Percentiles rank a stretch among this genome's conserved stretches.
phyloP scores from a whole-genome alignment of 2,329 filamentous ascomycete genomes.

The Penicillium expansum region DNA sequence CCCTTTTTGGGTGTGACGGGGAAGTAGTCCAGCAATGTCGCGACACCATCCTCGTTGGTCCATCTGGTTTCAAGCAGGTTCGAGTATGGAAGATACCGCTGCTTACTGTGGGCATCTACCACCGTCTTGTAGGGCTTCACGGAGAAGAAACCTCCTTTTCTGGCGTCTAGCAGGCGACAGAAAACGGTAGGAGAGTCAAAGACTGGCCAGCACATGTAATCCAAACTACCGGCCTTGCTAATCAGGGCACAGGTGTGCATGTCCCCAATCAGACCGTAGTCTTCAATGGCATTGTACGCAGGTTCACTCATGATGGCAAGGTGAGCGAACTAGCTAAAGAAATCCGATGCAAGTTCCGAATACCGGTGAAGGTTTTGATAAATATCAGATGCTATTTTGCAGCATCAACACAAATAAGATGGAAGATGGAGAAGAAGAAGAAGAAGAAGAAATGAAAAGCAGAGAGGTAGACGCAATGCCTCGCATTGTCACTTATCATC shows the following conservation, averaged over 20 bases:
- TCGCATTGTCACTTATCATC: not conserved
- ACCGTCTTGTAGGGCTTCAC: conserved; percentile 54
- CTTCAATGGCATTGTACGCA: conserved; percentile 55
- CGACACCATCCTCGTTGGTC: conserved; percentile 71
- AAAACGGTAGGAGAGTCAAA: conserved; percentile 77
- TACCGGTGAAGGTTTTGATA: not conserved
- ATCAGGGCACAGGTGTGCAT: conserved; percentile 77
- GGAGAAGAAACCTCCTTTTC: conserved; percentile 71
- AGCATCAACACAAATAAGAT: not conserved
- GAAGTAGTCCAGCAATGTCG: conserved; percentile 73
- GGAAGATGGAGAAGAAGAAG: not conserved
- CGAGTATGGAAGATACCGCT: conserved; percentile 72
- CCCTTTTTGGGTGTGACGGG: conserved; percentile 63
- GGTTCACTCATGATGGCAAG: conserved; percentile 13
- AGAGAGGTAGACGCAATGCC: not conserved
- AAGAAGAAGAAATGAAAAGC: not conserved
- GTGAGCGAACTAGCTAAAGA: not conserved
- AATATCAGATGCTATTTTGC: not conserved
- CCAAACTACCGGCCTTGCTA: conserved; percentile 69
- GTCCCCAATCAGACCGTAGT: conserved; percentile 78
- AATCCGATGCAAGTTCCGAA: not conserved
- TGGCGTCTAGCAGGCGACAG: conserved; percentile 69
- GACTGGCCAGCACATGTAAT: conserved; percentile 79
- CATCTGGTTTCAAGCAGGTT: conserved; percentile 77
- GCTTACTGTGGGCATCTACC: conserved; percentile 62